A percentile compares a stretch with the other conserved stretches of the same genome.
Evolutionary conservation across 192 early-diverging fungal genomes (phyloP).

Genomic region (Coemansia sp.): DNA sequence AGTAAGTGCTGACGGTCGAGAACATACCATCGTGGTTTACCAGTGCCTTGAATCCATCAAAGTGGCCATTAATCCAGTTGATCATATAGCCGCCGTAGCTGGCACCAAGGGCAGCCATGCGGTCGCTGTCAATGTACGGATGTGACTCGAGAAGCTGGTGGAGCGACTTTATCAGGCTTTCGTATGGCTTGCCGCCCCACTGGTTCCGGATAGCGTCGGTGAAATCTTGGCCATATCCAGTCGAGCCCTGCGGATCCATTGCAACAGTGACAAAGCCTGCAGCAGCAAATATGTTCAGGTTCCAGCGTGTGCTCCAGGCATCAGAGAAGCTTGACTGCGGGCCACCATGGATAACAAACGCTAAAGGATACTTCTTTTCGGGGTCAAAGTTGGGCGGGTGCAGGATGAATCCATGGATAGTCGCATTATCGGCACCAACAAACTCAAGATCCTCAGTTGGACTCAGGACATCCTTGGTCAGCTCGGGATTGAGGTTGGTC

Average conservation of each 20-base stretch:
- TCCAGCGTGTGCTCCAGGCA: conserved; percentile 67
- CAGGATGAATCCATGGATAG: conserved; percentile 48
- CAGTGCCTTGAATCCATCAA: conserved; percentile 62
- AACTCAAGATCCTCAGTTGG: conserved; percentile 67
- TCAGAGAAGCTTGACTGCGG: conserved; percentile 63
- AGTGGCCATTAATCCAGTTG: conserved; percentile 88
- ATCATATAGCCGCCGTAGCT: conserved; percentile 83
- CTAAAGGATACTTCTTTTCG: conserved; percentile 65
- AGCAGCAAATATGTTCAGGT: conserved; percentile 69
- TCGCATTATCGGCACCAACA: conserved; percentile 54
- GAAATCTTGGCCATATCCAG: conserved; percentile 77
- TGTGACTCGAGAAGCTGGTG: conserved; percentile 48
- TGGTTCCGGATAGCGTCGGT: conserved; percentile 74
- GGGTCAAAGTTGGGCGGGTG: conserved; percentile 53
- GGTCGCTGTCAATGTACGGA: conserved; percentile 57
- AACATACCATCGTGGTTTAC: conserved; percentile 86
- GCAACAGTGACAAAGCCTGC: conserved; percentile 71
- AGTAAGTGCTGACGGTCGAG: conserved; percentile 61
- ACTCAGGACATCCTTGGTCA: conserved; percentile 42
- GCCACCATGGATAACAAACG: conserved; percentile 82
- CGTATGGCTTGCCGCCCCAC: conserved; percentile 75
- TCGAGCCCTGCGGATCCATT: conserved; percentile 76
- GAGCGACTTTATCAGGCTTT: conserved; percentile 71
- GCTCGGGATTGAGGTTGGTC: conserved; percentile 44
- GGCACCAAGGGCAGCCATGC: conserved; percentile 68